Percentiles rank a stretch among this genome's conserved stretches.
These are phyloP conservation scores for Globisporangium spinosum DNA, from an alignment of 352 stramenopile species.

Conservation along the genomic window DNA sequence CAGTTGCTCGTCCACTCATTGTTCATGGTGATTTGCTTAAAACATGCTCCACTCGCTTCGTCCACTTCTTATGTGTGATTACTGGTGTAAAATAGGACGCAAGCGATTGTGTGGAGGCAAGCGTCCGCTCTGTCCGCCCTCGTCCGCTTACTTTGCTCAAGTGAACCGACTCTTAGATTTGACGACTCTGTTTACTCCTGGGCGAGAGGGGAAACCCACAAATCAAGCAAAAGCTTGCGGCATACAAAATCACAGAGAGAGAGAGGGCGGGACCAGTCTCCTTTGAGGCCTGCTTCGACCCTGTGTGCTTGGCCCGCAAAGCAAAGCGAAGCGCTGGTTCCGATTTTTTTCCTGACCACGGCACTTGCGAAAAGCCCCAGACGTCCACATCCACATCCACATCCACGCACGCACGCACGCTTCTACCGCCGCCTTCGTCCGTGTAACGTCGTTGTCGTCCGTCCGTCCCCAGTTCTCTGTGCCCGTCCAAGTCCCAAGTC, in stretches of 20 bases:
- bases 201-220: not conserved
- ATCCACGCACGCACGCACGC: not conserved
- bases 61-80: not conserved
- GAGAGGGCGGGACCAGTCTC: not conserved
- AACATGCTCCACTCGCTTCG: not conserved
- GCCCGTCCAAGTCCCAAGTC: not conserved
- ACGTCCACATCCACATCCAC: not conserved
- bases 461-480: slow-evolving; percentile 3
- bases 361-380: slow-evolving; percentile 17
- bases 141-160: not conserved
- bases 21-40: not conserved
- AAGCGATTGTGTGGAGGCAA: not conserved
- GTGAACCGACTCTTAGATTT: not conserved
- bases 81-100: not conserved
- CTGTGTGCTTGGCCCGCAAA: not conserved
- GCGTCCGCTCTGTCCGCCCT: not conserved
- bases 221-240: not conserved
- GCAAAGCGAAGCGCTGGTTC: not conserved
- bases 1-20: not conserved
- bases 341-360: not conserved
- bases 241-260: not conserved
- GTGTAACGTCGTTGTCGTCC: slow-evolving; percentile 7
- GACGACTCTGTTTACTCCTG: not conserved
- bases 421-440: not conserved
- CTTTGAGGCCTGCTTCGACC: not conserved